A percentile compares a stretch with the other conserved stretches of the same genome.
Conservation (phyloP, 805 yeast genomes). For the Zygotorulaspora sp. region DNA sequence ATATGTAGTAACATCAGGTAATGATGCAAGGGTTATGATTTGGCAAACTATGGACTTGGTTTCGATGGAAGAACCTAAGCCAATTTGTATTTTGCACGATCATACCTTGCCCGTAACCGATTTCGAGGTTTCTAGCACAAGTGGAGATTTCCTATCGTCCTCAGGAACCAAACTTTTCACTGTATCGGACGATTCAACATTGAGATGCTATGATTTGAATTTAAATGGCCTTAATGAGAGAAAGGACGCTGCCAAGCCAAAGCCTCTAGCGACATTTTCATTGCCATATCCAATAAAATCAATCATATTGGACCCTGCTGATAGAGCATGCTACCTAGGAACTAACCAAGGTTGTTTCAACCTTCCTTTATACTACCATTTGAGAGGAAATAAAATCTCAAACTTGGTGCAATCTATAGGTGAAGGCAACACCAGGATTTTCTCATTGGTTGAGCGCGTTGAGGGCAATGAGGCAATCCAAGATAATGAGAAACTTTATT, state of each 20-base stretch:
- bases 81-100: conserved; percentile 55
- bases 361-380: conserved; percentile 30
- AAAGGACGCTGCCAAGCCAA: conserved; percentile 14
- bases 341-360: conserved; percentile 48
- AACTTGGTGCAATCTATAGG: conserved; percentile 46
- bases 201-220: conserved; percentile 61
- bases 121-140: conserved; percentile 43
- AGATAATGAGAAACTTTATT: conserved; percentile 19
- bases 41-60: conserved; percentile 67
- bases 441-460: conserved; percentile 45
- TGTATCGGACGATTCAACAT: conserved; percentile 67
- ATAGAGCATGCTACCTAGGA: conserved; percentile 70
- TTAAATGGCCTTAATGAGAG: conserved; percentile 6
- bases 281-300: conserved; percentile 53
- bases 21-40: conserved; percentile 71
- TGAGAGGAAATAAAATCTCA: conserved; percentile 39
- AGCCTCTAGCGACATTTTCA: conserved; percentile 67
- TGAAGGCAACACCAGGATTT: conserved; percentile 36
- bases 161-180: conserved; percentile 63
- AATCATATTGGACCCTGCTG: conserved; percentile 71
- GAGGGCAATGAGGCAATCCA: conserved; percentile 36
- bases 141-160: conserved; percentile 31
- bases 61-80: conserved; percentile 44
- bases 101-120: conserved; percentile 46
- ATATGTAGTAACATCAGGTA: conserved; percentile 68